A percentile compares a stretch with the other conserved stretches of the same genome.
phyloP scores from a whole-genome alignment of 805 yeast species.

The Candida taoyuanica region DNA sequence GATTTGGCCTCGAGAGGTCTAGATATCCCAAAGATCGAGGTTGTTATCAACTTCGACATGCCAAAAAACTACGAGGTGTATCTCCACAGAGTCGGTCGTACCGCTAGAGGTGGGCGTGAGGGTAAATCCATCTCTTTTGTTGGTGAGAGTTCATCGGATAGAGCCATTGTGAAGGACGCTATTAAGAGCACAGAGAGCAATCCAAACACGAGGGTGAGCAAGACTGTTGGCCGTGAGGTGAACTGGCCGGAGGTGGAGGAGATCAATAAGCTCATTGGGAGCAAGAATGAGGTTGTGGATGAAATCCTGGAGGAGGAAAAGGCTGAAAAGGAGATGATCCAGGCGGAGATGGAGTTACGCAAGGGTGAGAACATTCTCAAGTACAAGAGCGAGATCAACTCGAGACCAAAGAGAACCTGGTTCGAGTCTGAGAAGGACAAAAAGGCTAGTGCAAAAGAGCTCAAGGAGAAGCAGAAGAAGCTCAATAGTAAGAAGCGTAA shows the following conservation, averaged over 20 bases:
- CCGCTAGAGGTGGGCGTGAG: constrained; percentile 98
- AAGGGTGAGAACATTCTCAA: constrained; percentile 82
- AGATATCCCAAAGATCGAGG: constrained; percentile 96
- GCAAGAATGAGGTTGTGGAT: constrained; percentile 54
- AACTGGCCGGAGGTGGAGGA: constrained; percentile 83
- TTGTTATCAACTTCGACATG: constrained; percentile 93
- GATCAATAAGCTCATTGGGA: constrained; percentile 54
- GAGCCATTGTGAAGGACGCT: constrained; percentile 87
- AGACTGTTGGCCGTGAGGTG: constrained; percentile 85
- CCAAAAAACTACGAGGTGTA: constrained; percentile 90
- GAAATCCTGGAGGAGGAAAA: constrained; percentile 87
- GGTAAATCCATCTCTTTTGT: constrained; percentile 93
- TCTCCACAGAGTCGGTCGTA: constrained; percentile 97
- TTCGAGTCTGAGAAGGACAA: constrained; percentile 58
- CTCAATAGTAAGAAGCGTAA: constrained; percentile 71
- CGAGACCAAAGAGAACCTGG: constrained; percentile 97
- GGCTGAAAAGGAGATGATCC: constrained; percentile 76
- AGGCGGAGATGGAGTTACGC: constrained; percentile 86
- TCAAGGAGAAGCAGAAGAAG: constrained; percentile 30
- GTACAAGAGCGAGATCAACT: constrained; percentile 74
- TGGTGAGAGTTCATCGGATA: constrained; percentile 84
- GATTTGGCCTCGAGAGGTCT: constrained; percentile 99
- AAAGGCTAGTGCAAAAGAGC: constrained; percentile 31
- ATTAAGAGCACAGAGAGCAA: constrained; percentile 58
- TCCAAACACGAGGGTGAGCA: constrained; percentile 36